Evolutionary conservation across 495 filamentous ascomycete genomes (phyloP).

Genomic region (Hypomontagnella monticulosa): DNA sequence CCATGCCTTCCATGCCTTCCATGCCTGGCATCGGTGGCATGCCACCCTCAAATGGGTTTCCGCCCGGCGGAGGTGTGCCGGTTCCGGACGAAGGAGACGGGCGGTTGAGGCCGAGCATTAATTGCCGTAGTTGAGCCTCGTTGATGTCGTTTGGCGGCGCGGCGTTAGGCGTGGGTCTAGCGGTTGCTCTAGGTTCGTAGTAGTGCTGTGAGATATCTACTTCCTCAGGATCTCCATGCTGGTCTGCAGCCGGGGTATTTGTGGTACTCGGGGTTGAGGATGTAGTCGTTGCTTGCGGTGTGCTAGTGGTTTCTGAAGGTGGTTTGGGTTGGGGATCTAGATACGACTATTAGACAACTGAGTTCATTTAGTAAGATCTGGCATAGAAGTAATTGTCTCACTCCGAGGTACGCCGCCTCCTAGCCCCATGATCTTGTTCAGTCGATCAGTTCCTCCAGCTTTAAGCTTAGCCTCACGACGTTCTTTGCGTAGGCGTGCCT

Average conservation of each 20-base stretch:
- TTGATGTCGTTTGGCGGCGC: slow-evolving; percentile 39
- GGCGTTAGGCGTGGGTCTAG: slow-evolving; percentile 45
- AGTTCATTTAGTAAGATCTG: neutral
- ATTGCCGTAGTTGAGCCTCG: slow-evolving; percentile 55
- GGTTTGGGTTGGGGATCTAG: slow-evolving; percentile 18
- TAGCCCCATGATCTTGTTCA: slow-evolving; percentile 85
- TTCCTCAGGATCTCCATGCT: slow-evolving; percentile 72
- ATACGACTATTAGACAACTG: slow-evolving; percentile 1
- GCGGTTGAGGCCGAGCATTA: slow-evolving; percentile 52
- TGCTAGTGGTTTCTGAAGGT: slow-evolving; percentile 18
- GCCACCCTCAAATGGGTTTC: slow-evolving; percentile 33
- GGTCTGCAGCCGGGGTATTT: slow-evolving; percentile 32
- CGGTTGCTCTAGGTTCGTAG: slow-evolving; percentile 57
- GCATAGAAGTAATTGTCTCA: slow-evolving; percentile 36
- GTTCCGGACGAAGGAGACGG: slow-evolving; percentile 14
- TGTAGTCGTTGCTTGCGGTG: slow-evolving; percentile 15
- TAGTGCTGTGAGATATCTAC: slow-evolving; percentile 74
- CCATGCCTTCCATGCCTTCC: slow-evolving; percentile 42
- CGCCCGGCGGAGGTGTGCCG: slow-evolving; percentile 27
- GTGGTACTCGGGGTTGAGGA: slow-evolving; percentile 26
- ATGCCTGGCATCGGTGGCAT: slow-evolving; percentile 46
- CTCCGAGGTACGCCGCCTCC: slow-evolving; percentile 70
- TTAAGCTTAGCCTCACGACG: slow-evolving; percentile 90
- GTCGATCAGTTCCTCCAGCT: slow-evolving; percentile 77
- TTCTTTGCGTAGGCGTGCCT: slow-evolving; percentile 87